Evolutionary conservation across 768 basidiomycete genomes (phyloP).

Genomic region (Lactarius deliciosus): DNA sequence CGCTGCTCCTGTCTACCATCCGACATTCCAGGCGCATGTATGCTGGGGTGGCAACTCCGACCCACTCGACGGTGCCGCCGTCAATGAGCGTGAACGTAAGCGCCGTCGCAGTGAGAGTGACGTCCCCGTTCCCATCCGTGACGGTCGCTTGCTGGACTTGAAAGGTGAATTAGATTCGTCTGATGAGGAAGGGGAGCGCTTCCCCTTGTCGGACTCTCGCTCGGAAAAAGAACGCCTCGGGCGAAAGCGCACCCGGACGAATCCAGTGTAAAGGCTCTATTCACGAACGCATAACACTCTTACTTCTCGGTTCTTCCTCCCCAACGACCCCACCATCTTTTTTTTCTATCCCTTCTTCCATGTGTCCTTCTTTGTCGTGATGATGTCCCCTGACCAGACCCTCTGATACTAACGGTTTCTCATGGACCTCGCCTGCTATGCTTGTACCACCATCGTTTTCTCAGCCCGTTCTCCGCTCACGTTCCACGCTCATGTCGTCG

Average conservation of each 20-base stretch:
- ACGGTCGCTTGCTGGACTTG: conserved; percentile 15
- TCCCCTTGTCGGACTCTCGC: conserved; percentile 28
- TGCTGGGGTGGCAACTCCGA: conserved; percentile 30
- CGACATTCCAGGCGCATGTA: conserved; percentile 36
- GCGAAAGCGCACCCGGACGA: conserved; percentile 27
- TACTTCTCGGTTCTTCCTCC: neutral
- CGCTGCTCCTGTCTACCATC: conserved; percentile 31
- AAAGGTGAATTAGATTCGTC: conserved; percentile 20
- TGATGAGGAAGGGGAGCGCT: conserved; percentile 22
- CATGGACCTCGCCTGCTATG: conserved; percentile 23
- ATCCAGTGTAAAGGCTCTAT: conserved; percentile 18
- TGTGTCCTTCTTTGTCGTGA: conserved; percentile 7
- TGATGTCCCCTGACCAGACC: neutral
- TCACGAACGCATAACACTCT: conserved; percentile 12
- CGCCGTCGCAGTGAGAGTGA: conserved; percentile 21
- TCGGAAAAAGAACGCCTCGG: conserved; percentile 24
- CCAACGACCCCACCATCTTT: neutral
- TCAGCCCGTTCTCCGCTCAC: conserved; percentile 12
- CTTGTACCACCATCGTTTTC: conserved; percentile 21
- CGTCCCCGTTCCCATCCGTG: conserved; percentile 13
- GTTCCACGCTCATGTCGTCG: conserved; percentile 14
- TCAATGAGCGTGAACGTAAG: conserved; percentile 20
- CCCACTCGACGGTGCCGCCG: neutral
- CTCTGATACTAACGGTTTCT: conserved; percentile 4
- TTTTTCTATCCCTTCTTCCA: neutral